Conservation (phyloP, 2,329 filamentous ascomycete genomes). For the Paramyrothecium roridum region DNA sequence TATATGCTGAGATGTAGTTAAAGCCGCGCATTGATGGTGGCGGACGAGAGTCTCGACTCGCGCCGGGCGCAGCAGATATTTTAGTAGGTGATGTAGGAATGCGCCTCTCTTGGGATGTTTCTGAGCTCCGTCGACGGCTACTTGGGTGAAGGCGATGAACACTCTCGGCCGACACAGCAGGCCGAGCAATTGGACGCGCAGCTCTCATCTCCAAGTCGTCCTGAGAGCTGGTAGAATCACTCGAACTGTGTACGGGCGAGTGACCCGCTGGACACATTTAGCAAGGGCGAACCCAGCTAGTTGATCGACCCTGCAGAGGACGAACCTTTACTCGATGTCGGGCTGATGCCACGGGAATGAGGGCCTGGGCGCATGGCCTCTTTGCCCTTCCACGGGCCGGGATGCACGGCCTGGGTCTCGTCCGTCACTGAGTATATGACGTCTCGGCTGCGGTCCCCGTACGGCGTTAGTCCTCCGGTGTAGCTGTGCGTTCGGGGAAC, state of each 20-base stretch:
- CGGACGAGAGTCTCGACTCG: conserved; percentile 19
- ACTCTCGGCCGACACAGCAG: conserved; percentile 1
- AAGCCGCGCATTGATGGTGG: conserved; percentile 12
- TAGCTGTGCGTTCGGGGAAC: conserved; percentile 42
- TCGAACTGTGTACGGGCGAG: conserved; percentile 31
- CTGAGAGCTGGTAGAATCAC: conserved; percentile 33
- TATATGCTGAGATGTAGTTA: neutral
- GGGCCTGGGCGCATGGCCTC: conserved; percentile 29
- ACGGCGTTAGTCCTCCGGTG: conserved; percentile 30
- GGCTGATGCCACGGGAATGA: conserved; percentile 21
- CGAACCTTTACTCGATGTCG: conserved; percentile 34
- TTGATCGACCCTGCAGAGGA: conserved; percentile 11
- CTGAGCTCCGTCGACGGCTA: conserved; percentile 23
- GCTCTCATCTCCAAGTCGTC: conserved; percentile 37
- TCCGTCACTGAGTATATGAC: conserved; percentile 25
- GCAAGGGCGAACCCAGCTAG: conserved; percentile 12
- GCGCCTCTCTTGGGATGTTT: conserved; percentile 20
- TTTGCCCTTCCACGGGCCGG: conserved; percentile 37
- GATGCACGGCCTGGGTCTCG: conserved; percentile 14
- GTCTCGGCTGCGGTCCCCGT: conserved; percentile 23
- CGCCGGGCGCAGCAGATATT: conserved; percentile 5
- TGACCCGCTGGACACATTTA: conserved; percentile 3
- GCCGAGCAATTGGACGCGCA: conserved; percentile 4
- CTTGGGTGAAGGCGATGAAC: conserved; percentile 20
- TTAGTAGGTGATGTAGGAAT: conserved; percentile 11